Base-by-base conservation (phyloP, 768 basidiomycete genomes). In the Suillus placidus region DNA sequence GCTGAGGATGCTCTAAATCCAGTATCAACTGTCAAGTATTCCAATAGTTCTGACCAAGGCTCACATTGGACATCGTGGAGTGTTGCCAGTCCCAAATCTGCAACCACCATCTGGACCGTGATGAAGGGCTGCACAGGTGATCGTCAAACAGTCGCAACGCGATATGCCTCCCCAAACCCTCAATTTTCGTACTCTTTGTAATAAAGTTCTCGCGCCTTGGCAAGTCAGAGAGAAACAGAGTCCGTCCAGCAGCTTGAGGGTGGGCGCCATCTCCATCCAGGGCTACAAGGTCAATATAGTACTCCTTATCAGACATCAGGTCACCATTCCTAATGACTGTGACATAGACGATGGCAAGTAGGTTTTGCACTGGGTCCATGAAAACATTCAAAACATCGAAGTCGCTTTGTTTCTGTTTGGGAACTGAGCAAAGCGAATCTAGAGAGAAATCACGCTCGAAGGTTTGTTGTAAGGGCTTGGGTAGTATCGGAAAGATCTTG, bases 61-160 rank as follows among this genome's bases (percentile, higher is more conserved):
- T 55, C 10, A 55, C 54, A 13, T 34, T n/a, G 12, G 54, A 55
- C 6, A 12, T 35, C 35, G 54, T 55, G 6, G 54, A 55, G 54
- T 55, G 34, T 55, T 20, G 54, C 54, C 54, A 55, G 20, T 55
- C 54, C 54, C 54, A 55, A 34, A 55, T 35, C 12, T 55, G 54
- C 18, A 55, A 55, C 54, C 54, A 35, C 32, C 49, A 51, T 26
- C 23, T 51, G 13, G 49, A 55, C 6, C 18, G 3, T 20, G 6
- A 7, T 34, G 34, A 6, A 20, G 32, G 32, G 4, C 5, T 18
- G 10, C 5, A 4, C 6, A 12, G 20, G 18, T 35, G 54, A 32
- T 54, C 3, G 4, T 32, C 30, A 6, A 54, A 32, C 20, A 55
- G 32, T 34, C 20, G 54, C 2, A 55, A 13, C n/a, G 54, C 54